These are phyloP conservation scores for Hypomyces rosellus DNA, from an alignment of 2,329 filamentous ascomycete species.

Conservation along the genomic window DNA sequence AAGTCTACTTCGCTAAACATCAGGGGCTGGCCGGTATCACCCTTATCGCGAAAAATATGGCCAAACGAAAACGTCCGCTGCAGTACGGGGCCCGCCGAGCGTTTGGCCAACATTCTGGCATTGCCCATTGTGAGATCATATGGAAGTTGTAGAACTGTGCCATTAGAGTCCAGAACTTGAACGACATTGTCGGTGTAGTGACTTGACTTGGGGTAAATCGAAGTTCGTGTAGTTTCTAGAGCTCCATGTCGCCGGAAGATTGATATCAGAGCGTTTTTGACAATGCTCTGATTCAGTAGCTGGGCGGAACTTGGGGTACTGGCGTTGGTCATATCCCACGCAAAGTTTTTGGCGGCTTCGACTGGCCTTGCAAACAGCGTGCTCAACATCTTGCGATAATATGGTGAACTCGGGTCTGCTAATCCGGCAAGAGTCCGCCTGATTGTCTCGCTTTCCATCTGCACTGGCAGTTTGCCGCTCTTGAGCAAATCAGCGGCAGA, in stretches of 20 bases:
- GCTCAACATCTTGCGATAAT: conserved; percentile 85
- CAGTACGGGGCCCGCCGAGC: conserved; percentile 52
- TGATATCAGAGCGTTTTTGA: conserved; percentile 65
- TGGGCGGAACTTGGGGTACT: conserved; percentile 46
- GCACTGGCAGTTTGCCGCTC: conserved; percentile 79
- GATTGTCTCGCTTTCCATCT: conserved; percentile 89
- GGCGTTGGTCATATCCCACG: conserved; percentile 65
- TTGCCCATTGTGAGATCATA: conserved; percentile 88
- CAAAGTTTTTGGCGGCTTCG: conserved; percentile 73
- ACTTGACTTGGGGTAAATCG: conserved; percentile 73
- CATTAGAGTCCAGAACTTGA: conserved; percentile 72
- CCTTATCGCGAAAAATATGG: conserved; percentile 73
- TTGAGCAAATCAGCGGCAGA: conserved; percentile 76
- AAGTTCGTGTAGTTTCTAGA: conserved; percentile 67
- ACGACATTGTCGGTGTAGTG: conserved; percentile 71
- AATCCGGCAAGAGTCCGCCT: conserved; percentile 74
- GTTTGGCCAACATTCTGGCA: conserved; percentile 74
- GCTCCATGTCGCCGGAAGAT: conserved; percentile 90
- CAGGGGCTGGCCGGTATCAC: conserved; percentile 72
- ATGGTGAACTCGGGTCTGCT: conserved; percentile 75
- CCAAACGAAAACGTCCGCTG: conserved; percentile 83
- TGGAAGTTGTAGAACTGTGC: conserved; percentile 87
- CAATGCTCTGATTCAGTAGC: conserved; percentile 63
- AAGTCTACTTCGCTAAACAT: conserved; percentile 90
- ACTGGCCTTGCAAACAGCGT: conserved; percentile 72